Evolutionary conservation across 2,329 filamentous ascomycete species (phyloP).

Genomic region (Talaromyces sp.): DNA sequence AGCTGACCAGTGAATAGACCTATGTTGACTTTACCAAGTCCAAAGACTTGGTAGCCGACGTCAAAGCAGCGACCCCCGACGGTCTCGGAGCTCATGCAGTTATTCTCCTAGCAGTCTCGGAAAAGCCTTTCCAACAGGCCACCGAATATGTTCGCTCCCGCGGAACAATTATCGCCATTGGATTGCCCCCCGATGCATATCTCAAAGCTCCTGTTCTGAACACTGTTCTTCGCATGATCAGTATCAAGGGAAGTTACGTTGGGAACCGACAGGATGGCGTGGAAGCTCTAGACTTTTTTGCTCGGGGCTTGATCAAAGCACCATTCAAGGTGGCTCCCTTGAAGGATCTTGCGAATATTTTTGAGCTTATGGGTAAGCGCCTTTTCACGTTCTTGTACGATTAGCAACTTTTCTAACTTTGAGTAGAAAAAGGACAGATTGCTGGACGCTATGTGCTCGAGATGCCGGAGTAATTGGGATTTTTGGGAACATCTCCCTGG

Average conservation of each 20-base stretch:
- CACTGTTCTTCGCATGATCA: slow-evolving; percentile 84
- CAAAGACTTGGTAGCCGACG: slow-evolving; percentile 76
- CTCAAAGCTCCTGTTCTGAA: slow-evolving; percentile 84
- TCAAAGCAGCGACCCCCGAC: slow-evolving; percentile 75
- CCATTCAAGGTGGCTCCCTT: slow-evolving; percentile 84
- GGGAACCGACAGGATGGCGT: slow-evolving; percentile 84
- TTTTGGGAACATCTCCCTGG: not conserved
- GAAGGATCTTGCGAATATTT: slow-evolving; percentile 74
- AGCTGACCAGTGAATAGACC: slow-evolving; percentile 28
- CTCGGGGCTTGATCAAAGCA: slow-evolving; percentile 75
- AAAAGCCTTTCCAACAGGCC: slow-evolving; percentile 95
- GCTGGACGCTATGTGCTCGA: slow-evolving; percentile 44
- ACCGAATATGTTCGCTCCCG: slow-evolving; percentile 79
- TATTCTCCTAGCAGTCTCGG: slow-evolving; percentile 76
- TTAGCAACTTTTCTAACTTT: slow-evolving; percentile 21
- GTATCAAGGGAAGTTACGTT: slow-evolving; percentile 89
- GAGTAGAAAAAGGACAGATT: slow-evolving; percentile 39
- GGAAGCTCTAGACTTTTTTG: slow-evolving; percentile 89
- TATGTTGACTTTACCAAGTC: slow-evolving; percentile 79
- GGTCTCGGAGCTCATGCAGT: slow-evolving; percentile 84
- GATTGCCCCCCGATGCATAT: slow-evolving; percentile 75
- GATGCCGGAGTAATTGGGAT: slow-evolving; percentile 33
- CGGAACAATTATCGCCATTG: slow-evolving; percentile 83
- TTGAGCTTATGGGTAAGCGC: slow-evolving; percentile 61
- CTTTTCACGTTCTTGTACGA: not conserved